phyloP scores from a whole-genome alignment of 768 basidiomycete species.

The Piloderma croceum region DNA sequence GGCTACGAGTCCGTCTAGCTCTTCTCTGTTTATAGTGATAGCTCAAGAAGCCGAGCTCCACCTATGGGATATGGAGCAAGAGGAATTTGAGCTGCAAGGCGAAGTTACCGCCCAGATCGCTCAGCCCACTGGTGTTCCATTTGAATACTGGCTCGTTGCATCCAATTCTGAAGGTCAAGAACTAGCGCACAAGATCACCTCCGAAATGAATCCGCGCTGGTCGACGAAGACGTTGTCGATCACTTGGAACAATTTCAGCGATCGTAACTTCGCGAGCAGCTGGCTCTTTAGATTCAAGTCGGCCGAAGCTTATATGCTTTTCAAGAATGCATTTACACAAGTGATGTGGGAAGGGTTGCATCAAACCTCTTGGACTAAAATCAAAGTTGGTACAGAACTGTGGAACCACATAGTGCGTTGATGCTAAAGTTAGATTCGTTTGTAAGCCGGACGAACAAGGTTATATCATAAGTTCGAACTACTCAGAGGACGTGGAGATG shows the following conservation, averaged over 20 bases:
- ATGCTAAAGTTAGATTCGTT: too few species aligned
- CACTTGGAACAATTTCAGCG: slow-evolving; percentile 79
- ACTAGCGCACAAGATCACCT: slow-evolving; percentile 57
- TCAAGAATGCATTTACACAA: slow-evolving; percentile 59
- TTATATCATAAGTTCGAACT: slow-evolving; percentile 68
- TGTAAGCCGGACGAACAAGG: slow-evolving; percentile 85
- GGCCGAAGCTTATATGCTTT: slow-evolving; percentile 49
- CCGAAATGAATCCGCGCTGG: slow-evolving; percentile 71
- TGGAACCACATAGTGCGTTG: too few species aligned
- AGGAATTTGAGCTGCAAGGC: slow-evolving; percentile 48
- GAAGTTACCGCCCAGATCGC: slow-evolving; percentile 51
- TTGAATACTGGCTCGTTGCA: slow-evolving; percentile 56
- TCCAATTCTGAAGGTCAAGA: slow-evolving; percentile 42
- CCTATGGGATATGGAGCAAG: slow-evolving; percentile 49
- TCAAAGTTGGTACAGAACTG: slow-evolving; percentile 49
- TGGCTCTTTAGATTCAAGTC: slow-evolving; percentile 77
- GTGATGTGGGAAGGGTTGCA: slow-evolving; percentile 81
- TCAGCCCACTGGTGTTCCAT: slow-evolving; percentile 38
- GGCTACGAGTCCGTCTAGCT: slow-evolving; percentile 7
- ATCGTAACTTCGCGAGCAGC: slow-evolving; percentile 52
- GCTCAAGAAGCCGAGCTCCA: slow-evolving; percentile 53
- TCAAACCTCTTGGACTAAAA: slow-evolving; percentile 68
- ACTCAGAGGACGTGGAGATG: slow-evolving; percentile 86
- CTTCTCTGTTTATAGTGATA: slow-evolving; percentile 21
- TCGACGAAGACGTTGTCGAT: slow-evolving; percentile 60